phyloP scores from a whole-genome alignment of 768 basidiomycete species.

The Russula lepida region DNA sequence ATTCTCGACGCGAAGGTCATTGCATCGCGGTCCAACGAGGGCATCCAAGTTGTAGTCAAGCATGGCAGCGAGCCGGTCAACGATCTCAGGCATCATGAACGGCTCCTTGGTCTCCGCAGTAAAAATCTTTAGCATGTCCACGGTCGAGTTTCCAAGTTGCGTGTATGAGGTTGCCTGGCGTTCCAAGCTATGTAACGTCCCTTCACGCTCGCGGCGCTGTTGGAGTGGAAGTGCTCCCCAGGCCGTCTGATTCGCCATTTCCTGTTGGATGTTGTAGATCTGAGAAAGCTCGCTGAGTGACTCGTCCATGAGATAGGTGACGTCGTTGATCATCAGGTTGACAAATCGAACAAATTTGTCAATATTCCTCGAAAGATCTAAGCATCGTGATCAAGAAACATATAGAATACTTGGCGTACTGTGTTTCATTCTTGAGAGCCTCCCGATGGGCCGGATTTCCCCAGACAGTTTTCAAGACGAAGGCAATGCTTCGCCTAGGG shows the following conservation, averaged over 20 bases:
- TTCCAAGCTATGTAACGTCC: constrained; percentile 70
- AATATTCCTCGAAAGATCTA: constrained; percentile 47
- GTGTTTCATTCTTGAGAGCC: constrained; percentile 71
- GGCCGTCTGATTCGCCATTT: constrained; percentile 66
- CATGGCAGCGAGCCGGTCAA: constrained; percentile 92
- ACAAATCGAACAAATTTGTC: constrained; percentile 94
- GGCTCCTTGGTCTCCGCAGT: constrained; percentile 86
- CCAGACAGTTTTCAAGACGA: constrained; percentile 87
- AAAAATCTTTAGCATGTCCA: constrained; percentile 86
- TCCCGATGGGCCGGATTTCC: constrained; percentile 82
- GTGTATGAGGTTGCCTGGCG: constrained; percentile 80
- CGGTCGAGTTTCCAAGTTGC: constrained; percentile 77
- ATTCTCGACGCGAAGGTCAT: constrained; percentile 77
- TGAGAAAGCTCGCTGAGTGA: constrained; percentile 82
- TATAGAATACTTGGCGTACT: constrained; percentile 37
- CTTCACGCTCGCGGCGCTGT: constrained; percentile 79
- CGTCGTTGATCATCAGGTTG: constrained; percentile 98
- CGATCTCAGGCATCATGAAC: constrained; percentile 95
- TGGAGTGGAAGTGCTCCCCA: constrained; percentile 63
- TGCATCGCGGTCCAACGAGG: constrained; percentile 82
- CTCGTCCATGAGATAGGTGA: constrained; percentile 96
- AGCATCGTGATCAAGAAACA: background rate
- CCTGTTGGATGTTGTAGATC: constrained; percentile 76
- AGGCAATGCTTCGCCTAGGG: constrained; percentile 71
- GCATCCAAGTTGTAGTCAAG: constrained; percentile 88